Percentiles rank a stretch among this genome's conserved stretches.
These are phyloP conservation scores for Iberis amara DNA, from an alignment of 441 rosid genomes.

Conservation along the genomic window DNA sequence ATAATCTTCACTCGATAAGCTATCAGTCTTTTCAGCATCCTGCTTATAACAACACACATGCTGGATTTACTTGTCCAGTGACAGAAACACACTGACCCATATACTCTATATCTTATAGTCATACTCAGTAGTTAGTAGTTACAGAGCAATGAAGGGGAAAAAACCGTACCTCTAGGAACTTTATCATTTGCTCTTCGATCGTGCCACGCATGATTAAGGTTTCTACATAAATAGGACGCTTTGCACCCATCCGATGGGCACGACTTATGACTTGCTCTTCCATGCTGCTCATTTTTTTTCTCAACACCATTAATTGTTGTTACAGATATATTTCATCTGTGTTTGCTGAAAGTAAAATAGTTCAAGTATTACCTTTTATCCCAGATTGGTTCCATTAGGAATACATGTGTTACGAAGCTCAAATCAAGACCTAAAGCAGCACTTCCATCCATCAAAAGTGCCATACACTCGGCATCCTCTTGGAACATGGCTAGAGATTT, in stretches of 20 bases:
- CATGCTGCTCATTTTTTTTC: constrained; percentile 52
- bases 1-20: constrained; percentile 44
- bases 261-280: constrained; percentile 99
- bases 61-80: background rate
- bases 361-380: constrained; percentile 62
- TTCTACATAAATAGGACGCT: constrained; percentile 82
- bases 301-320: background rate
- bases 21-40: constrained; percentile 60
- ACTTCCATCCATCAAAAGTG: constrained; percentile 96
- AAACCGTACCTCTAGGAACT: constrained; percentile 59
- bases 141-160: background rate
- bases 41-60: constrained; percentile 28
- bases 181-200: constrained; percentile 89
- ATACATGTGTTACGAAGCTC: constrained; percentile 85
- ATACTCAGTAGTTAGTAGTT: no score
- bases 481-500: constrained; percentile 68
- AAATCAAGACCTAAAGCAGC: constrained; percentile 95
- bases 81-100: background rate
- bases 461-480: constrained; percentile 67
- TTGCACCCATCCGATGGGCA: constrained; percentile 97
- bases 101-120: background rate
- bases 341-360: background rate
- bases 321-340: background rate
- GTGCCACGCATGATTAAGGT: constrained; percentile 88
- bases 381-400: constrained; percentile 98